Conservation (phyloP, 1,284 basidiomycete genomes). For the Irpex sp. region DNA sequence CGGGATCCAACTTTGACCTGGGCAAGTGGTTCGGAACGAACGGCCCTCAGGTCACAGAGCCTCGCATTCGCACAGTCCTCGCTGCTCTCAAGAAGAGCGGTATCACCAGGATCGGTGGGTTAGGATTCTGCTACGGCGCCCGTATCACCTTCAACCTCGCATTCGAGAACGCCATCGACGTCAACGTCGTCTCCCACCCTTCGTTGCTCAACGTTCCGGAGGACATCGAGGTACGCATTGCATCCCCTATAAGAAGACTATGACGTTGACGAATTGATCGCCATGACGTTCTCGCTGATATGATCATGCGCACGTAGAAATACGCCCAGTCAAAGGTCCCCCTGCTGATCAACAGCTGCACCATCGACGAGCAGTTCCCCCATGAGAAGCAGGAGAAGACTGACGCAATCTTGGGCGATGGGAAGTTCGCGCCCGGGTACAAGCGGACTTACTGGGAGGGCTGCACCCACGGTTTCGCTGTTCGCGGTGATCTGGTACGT, state of each 20-base stretch:
- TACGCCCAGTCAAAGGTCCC: slow-evolving; percentile 49
- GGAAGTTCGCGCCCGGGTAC: slow-evolving; percentile 45
- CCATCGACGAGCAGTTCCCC: slow-evolving; percentile 49
- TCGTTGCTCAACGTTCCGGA: slow-evolving; percentile 56
- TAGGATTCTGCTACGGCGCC: slow-evolving; percentile 70
- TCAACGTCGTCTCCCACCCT: slow-evolving; percentile 60
- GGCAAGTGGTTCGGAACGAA: slow-evolving; percentile 49
- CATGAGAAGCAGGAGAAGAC: slow-evolving; percentile 41
- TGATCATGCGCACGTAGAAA: slow-evolving; percentile 34
- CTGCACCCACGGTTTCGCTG: slow-evolving; percentile 53
- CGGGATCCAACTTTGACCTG: slow-evolving; percentile 37
- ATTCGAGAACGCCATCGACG: slow-evolving; percentile 53
- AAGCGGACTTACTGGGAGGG: slow-evolving; percentile 41
- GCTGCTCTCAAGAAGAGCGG: slow-evolving; percentile 55
- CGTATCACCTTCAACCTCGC: slow-evolving; percentile 54
- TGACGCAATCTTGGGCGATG: slow-evolving; percentile 53
- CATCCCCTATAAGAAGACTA: not conserved
- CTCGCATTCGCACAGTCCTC: slow-evolving; percentile 53
- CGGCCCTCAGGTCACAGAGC: slow-evolving; percentile 37
- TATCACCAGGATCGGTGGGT: slow-evolving; percentile 51
- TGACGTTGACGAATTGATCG: slow-evolving; percentile 7
- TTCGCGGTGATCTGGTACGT: slow-evolving; percentile 31
- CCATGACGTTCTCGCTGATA: not conserved
- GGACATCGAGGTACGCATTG: slow-evolving; percentile 49
- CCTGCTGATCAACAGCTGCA: slow-evolving; percentile 63